Base-by-base conservation (phyloP, 1,139 yeast species). In the Sugiyamaella neomexicana region DNA sequence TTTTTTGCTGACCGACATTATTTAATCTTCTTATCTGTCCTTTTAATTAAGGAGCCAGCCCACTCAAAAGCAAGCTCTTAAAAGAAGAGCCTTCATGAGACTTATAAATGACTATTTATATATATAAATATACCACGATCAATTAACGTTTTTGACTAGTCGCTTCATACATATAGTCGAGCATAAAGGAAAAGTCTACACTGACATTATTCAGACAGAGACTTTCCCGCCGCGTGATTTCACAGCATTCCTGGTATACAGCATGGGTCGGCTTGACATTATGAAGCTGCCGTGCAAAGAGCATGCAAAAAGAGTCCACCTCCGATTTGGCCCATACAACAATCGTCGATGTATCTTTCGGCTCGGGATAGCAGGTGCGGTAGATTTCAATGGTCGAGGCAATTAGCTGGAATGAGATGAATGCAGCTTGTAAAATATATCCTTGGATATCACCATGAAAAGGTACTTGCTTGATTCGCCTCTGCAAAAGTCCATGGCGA, bases 151-250 rank as follows among this genome's bases (percentile, higher is more conserved):
- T 45, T 23, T 37, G 32, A n/a, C 23, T 20, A 5, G 39, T 20
- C 6, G 52, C 52, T n/a, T 49, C 77, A 42, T 89, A 43, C 97
- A 90, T 68, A 97, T 90, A 37, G 86, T 86, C 71, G 96, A 89
- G 68, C 73, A 78, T 61, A 97, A 91, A 72, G 97, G 98, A 6
- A 59, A 62, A 48, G 59, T 73, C 49, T 68, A 72, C 57, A 70
- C 68, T 2, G 70, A 66, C 3, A 60, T 73, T 45, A 46, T 72
- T 31, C 55, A 58, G 36, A 63, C 67, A 58, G 67, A 65, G 36
- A 80, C 86, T 80, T 64, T 89, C 95, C 42, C 78, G 77, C 60
- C 74, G 68, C 60, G 89, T 72, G 54, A 83, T 76, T 39, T 73
- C 70, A 6, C 82, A 72, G 58, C 88, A 83, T 41, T 77, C 80